Conservation (phyloP, 768 basidiomycete genomes). For the Mycena haematopus region DNA sequence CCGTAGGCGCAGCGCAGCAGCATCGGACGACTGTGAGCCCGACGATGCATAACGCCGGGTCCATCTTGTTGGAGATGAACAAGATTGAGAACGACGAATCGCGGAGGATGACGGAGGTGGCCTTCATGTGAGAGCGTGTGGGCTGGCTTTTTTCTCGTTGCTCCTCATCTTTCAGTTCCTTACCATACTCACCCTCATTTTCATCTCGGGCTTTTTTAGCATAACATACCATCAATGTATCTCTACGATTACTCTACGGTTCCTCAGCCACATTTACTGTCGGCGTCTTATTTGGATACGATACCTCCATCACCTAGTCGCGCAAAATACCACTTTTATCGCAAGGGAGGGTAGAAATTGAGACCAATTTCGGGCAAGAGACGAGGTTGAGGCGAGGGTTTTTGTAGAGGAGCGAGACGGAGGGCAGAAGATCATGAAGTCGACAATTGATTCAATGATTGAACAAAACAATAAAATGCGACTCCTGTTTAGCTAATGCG, state of each 20-base stretch:
- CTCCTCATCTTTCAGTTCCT: not conserved
- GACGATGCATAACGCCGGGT: constrained; percentile 63
- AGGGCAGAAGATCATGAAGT: too few species aligned
- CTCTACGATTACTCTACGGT: constrained; percentile 4
- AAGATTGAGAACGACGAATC: constrained; percentile 72
- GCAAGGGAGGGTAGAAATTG: too few species aligned
- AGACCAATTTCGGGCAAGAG: too few species aligned
- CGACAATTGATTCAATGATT: too few species aligned
- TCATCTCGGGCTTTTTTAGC: not conserved
- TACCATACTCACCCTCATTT: not conserved
- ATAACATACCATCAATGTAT: constrained; percentile 4
- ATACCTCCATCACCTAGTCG: not conserved
- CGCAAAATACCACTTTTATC: not conserved
- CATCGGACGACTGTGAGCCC: constrained; percentile 56
- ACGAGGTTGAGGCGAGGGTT: too few species aligned
- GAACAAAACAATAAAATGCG: too few species aligned
- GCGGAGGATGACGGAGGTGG: constrained; percentile 73
- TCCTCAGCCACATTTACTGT: not conserved
- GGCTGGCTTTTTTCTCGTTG: not conserved
- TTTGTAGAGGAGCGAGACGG: too few species aligned
- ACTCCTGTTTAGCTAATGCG: too few species aligned
- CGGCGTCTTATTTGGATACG: not conserved
- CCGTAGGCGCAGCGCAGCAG: constrained; percentile 21
- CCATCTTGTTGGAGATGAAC: constrained; percentile 58
- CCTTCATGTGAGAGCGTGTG: constrained; percentile 54